Percentiles rank a stretch among this genome's conserved stretches.
Conservation (phyloP, 768 basidiomycete genomes). For the Mycena epipterygia region DNA sequence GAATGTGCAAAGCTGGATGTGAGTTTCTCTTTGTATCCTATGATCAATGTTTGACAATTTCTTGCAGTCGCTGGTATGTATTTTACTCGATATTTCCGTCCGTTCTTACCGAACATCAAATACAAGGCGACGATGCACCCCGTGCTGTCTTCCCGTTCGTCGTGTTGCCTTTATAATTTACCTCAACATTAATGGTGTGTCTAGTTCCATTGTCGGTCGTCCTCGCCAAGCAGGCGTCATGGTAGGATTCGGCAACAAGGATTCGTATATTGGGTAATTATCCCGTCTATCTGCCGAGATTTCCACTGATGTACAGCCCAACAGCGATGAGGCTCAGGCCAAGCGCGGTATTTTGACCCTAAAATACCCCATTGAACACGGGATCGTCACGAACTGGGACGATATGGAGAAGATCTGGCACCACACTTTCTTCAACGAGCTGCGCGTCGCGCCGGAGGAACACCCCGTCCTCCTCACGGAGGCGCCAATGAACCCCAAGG, state of each 20-base stretch:
- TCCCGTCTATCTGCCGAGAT: background rate
- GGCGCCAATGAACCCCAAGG: slow-evolving; percentile 81
- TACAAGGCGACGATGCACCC: slow-evolving; percentile 70
- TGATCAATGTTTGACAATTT: background rate
- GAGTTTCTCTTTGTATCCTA: slow-evolving; percentile 41
- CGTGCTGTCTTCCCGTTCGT: slow-evolving; percentile 83
- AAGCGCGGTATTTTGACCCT: slow-evolving; percentile 82
- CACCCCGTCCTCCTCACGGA: slow-evolving; percentile 80
- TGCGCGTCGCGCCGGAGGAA: slow-evolving; percentile 80
- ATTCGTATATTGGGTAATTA: slow-evolving; percentile 77
- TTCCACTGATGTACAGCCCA: slow-evolving; percentile 34
- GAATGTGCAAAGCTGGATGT: slow-evolving; percentile 92
- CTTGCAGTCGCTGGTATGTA: slow-evolving; percentile 23
- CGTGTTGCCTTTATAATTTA: background rate
- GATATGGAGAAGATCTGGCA: slow-evolving; percentile 40
- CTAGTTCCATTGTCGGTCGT: slow-evolving; percentile 82
- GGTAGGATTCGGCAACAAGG: slow-evolving; percentile 85
- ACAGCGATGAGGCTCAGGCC: slow-evolving; percentile 77
- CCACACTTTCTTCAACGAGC: slow-evolving; percentile 65
- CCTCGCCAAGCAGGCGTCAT: slow-evolving; percentile 82
- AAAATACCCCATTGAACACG: slow-evolving; percentile 61
- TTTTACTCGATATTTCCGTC: background rate
- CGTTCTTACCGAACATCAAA: slow-evolving; percentile 38
- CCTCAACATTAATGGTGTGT: background rate
- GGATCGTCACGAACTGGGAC: slow-evolving; percentile 36